Percentiles rank a stretch among this genome's conserved stretches.
Conservation (phyloP, 2,329 filamentous ascomycete species). For the Penicillium sp. region DNA sequence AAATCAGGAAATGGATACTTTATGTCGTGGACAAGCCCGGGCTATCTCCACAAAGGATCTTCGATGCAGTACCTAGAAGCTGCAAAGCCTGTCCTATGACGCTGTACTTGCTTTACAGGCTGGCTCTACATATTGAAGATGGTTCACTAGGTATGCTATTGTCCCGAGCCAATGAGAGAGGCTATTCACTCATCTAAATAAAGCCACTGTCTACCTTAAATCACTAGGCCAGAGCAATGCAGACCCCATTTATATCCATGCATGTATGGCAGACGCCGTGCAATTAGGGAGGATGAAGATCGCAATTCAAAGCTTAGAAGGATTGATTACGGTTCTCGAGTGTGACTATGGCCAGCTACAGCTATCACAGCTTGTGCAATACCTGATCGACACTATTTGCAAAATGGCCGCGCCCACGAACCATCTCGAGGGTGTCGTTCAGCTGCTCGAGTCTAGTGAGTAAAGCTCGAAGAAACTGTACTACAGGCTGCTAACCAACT, state of each 20-base stretch:
- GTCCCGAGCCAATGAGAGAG: neutral
- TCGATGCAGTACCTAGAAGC: constrained; percentile 63
- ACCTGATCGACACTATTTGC: constrained; percentile 35
- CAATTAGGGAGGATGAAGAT: constrained; percentile 65
- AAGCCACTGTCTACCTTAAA: constrained; percentile 62
- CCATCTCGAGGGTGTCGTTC: constrained; percentile 58
- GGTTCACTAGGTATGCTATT: constrained; percentile 54
- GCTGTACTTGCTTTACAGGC: constrained; percentile 76
- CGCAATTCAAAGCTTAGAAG: constrained; percentile 63
- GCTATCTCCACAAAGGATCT: constrained; percentile 59
- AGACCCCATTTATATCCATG: constrained; percentile 71
- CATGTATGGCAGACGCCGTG: constrained; percentile 79
- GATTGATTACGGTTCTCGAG: constrained; percentile 62
- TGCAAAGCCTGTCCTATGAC: constrained; percentile 68
- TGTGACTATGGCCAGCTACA: constrained; percentile 57
- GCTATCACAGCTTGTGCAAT: constrained; percentile 68
- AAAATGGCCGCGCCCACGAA: constrained; percentile 26
- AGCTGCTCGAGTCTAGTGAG: constrained; percentile 57
- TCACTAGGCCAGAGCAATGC: constrained; percentile 59
- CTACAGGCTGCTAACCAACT: constrained; percentile 48
- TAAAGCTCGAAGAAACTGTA: constrained; percentile 27
- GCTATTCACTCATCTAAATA: constrained; percentile 49
- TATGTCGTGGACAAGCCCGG: constrained; percentile 68
- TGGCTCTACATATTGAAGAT: constrained; percentile 66
- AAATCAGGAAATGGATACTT: constrained; percentile 70